Evolutionary conservation across 75 land plant genomes (phyloP), one percentile per base, ranked within the genome.

Genomic region (Sequoia sempervirens): DNA sequence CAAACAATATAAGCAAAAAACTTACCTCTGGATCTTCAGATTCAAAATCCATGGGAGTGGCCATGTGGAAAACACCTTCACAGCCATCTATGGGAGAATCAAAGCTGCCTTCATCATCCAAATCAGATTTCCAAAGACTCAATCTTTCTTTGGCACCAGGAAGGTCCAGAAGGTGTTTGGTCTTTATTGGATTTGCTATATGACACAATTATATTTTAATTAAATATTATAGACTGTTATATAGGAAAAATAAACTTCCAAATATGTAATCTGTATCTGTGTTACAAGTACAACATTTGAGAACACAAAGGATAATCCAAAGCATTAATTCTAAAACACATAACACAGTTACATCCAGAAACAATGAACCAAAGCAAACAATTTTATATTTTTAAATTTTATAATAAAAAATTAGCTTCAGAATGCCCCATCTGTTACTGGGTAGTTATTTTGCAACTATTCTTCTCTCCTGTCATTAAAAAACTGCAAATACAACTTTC

Each of bases 1-100:
- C 1, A 5, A 26, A 61, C 0, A 20, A 17, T 15, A 61, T 1
- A 61, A 20, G 4, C 2, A 26, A 61, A 20, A 2, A 26, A 61
- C 84, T 85, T 78, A 92, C 96, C 92, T 94, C 90, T n/a, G 96
- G 96, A 37, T 94, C 96, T 50, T 86, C 75, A 79, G 92, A 85
- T 7, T 87, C 85, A 47, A 90, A 89, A 56, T 86, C 87, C 91
- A 92, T 90, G n/a, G 95, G 95, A 34, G 94, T 90, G 12, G 97
- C 97, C 2, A 90, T 85, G 83, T 95, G 97, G 83, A 95, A 93
- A 4, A 95, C 97, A 1, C 93, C 93, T 56, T 81, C 68, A 73
- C 92, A 93, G 0, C 97, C 97, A 23, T 70, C 45, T 17, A 95
- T 86, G 69, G 93, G 94, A 37, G 85, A 91, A 80, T 93, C 94